These are phyloP conservation scores for Durusdinium trenchii DNA, from an alignment of 73 alveolate species.

Conservation along the genomic window DNA sequence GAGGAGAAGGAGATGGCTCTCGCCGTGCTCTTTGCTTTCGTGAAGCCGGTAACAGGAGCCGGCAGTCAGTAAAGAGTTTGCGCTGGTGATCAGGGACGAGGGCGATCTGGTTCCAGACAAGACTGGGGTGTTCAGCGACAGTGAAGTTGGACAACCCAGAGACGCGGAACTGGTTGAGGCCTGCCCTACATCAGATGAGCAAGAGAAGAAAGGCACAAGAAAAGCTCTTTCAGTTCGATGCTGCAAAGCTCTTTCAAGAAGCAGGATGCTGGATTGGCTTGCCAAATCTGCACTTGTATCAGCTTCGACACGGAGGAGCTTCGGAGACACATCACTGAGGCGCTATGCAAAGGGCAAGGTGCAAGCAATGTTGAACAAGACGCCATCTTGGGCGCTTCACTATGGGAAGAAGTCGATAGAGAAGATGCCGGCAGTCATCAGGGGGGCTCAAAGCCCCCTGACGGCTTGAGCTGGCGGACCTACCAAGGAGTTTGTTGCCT, in stretches of 20 bases:
- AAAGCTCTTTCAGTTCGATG: neutral
- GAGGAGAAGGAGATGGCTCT: neutral
- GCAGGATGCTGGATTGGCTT: neutral
- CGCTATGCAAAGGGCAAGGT: constrained; percentile 34
- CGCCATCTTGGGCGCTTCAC: neutral
- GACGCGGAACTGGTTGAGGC: neutral
- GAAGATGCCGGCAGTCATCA: neutral
- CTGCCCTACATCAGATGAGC: neutral
- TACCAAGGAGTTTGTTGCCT: neutral
- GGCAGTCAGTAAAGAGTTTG: neutral
- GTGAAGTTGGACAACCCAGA: neutral
- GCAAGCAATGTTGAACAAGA: neutral
- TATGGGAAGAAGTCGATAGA: neutral
- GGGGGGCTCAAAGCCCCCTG: no score
- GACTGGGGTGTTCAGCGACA: neutral
- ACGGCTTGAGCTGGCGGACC: no score
- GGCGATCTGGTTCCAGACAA: constrained; percentile 19
- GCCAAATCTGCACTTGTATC: neutral
- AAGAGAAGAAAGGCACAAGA: neutral
- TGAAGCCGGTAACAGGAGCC: neutral
- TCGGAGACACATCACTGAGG: neutral
- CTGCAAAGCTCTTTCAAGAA: neutral
- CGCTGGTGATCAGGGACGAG: neutral
- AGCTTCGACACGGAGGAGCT: constrained; percentile 7
- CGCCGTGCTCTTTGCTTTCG: neutral